phyloP scores from a whole-genome alignment of 2,329 filamentous ascomycete genomes.

The Nigrograna mackinnonii region DNA sequence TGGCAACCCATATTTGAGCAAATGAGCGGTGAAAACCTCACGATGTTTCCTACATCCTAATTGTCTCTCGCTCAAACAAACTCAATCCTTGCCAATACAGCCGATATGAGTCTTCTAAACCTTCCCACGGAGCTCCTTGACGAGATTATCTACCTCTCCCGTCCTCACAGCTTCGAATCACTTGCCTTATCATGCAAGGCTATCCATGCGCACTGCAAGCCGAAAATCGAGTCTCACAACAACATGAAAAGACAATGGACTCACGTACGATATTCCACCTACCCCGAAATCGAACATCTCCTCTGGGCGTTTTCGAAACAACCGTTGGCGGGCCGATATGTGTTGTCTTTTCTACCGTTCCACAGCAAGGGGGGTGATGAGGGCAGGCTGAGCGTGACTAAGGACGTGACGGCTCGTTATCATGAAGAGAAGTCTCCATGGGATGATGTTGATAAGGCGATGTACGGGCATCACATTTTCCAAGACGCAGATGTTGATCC shows the following conservation, averaged over 20 bases:
- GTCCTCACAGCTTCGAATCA: slow-evolving; percentile 28
- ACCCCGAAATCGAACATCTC: slow-evolving; percentile 19
- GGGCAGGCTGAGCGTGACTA: slow-evolving; percentile 26
- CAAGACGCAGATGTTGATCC: slow-evolving; percentile 10
- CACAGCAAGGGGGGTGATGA: too few relatives aligned
- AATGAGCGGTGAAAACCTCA: too few relatives aligned
- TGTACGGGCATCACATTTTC: slow-evolving; percentile 15
- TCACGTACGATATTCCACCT: slow-evolving; percentile 7
- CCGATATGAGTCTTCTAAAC: slow-evolving; percentile 37
- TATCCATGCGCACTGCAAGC: slow-evolving; percentile 24
- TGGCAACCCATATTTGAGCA: too few relatives aligned
- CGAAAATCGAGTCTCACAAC: slow-evolving; percentile 33
- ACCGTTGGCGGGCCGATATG: slow-evolving; percentile 32
- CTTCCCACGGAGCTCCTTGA: slow-evolving; percentile 37
- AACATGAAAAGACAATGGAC: slow-evolving; percentile 26
- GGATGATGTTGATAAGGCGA: slow-evolving; percentile 19
- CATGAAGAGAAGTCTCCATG: slow-evolving; percentile 13
- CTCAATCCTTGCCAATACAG: too few relatives aligned
- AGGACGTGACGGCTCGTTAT: background rate
- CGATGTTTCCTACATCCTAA: too few relatives aligned
- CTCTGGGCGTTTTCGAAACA: slow-evolving; percentile 28
- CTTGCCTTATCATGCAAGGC: slow-evolving; percentile 35
- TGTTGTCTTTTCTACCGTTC: slow-evolving; percentile 27
- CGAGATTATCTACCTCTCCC: slow-evolving; percentile 28
- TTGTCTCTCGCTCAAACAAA: too few relatives aligned